Base-by-base conservation (phyloP, 768 basidiomycete genomes). In the Coprinopsis cinerea region DNA sequence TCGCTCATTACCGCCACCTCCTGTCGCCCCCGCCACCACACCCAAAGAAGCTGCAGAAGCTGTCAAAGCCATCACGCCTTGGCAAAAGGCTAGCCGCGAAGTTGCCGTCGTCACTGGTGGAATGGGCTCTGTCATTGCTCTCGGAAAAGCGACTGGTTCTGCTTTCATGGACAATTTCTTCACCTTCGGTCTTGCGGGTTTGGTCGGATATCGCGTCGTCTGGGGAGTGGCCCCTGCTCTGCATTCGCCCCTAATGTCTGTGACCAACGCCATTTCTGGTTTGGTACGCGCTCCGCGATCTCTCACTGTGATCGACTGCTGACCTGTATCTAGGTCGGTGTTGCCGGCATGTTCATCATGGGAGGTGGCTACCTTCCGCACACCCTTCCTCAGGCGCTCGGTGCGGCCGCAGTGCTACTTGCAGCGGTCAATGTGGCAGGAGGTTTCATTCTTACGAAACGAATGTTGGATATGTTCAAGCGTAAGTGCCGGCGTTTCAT, bases 391-490 rank as follows among this genome's bases (percentile, higher is more conserved):
- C 90, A 93, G 66, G 69, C 72, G 11, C 71, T 93, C 13, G 91
- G 89, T 51, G 88, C 91, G 2, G 52, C 84, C 13, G 88, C 90
- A 13, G 91, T 93, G n/a, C 77, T 93, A 44, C 69, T 93, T 26
- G 91, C 91, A 20, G 88, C 87, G 51, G 79, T 93, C 52, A 93
- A 93, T 59, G 89, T 93, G 47, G 81, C 86, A 28, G 91, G 91
- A 45, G 91, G 91, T 37, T 92, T 92, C 58, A 82, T 90, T 32
- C 85, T 92, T 58, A 92, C 89, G 20, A 91, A 91, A 65, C 83
- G 90, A 36, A 93, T 93, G 91, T 70, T 93, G 53, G 88, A 92
- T 60, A 90, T 93, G 85, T 93, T 93, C 66, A 88, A 87, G 68
- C 82, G 91, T 86, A 63, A 54, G 75, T 46, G 7, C 2, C 39